Evolutionary conservation across 2,329 filamentous ascomycete genomes (phyloP), one percentile per base, ranked within the genome.

Genomic region (Hawksworthiomyces lignivorus): DNA sequence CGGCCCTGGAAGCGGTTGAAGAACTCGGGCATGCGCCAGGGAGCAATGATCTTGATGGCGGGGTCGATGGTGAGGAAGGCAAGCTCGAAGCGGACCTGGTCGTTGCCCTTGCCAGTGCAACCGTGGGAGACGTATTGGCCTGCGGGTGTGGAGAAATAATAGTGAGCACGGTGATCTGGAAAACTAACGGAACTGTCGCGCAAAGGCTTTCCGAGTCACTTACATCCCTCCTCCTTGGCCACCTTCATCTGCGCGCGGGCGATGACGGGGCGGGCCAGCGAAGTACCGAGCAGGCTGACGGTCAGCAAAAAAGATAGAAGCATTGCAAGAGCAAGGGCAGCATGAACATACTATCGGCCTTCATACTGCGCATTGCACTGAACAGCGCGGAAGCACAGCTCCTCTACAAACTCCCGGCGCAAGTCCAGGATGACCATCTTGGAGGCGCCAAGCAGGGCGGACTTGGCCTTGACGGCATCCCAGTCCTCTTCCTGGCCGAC

Each of bases 401-500:
- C 76, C 54, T 88, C 82, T 52, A 92, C 77, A 56, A 92, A 89
- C 63, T 87, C 82, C 53, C 72, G 71, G 55, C 79, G 77, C 41
- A 90, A 72, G 60, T 92, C 76, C 48, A 70, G 64, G 50, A 80
- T 70, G 49, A 73, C 60, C 61, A 81, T 75, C 65, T 77, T 75
- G 64, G 75, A 67, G 18, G 82, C 82, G 55, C 82, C 82, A 49
- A 86, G 75, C 62, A 50, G 47, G 7, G 52, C 48, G 3, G 58
- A 56, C 73, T 89, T 88, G 58, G 75, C 73, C 64, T 83, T 76
- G 45, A 84, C 85, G 45, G 72, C 81, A 34, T 76, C 74, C 58
- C 77, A 88, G 64, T 87, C 82, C 65, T 88, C 84, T 56, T 82
- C 77, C 65, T 87, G 82, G 45, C 84, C 84, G 52, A 86, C 77